Base-by-base conservation (phyloP, 2,329 filamentous ascomycete species). In the Pseudogymnoascus destructans region DNA sequence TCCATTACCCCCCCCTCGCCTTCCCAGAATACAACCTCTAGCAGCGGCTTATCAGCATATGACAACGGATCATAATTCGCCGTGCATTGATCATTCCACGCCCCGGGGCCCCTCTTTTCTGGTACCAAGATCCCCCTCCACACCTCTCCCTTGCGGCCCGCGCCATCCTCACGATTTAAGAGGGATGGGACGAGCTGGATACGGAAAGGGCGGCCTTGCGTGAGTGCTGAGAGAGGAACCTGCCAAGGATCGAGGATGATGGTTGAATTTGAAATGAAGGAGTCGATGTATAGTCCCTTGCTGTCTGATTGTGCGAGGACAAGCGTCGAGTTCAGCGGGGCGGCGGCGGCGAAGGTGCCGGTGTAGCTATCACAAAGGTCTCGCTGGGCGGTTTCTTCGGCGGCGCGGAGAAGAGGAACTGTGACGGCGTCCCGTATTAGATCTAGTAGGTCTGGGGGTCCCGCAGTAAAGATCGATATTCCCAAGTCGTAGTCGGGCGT, bases 401-500 rank as follows among this genome's bases (percentile, higher is more conserved):
- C 46, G 5, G 46, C 46, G 9, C 46, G 46, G 9, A 30, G 23
- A 5, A 52, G 46, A 17, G 46, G 25, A 5, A 52, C 46, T 17
- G 46, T 52, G 25, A 52, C 23, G 17, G 46, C 46, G 30, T 56
- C 54, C 5, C 32, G 23, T 3, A 58, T n/a, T 5, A 32, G 40
- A 27, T 49, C 19, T 19, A 58, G 30, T 21, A 42, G 27, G 7
- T 17, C 4, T 11, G 3, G 21, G 23, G 58, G 36, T 3, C 58
- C 52, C 10, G 58, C 49, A 32, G 58, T 59, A n/a, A 75, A 65
- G 6, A 76, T 68, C 1, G 72, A 74, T 42, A 76, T 59, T 65
- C 2, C 73, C 68, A 77, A 64, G 15, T 72, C 71, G 58, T 74
- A 76, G 25, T 75, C 73, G 0, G 74, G 73, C 1, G 74, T 62